Conservation (phyloP, 2,329 filamentous ascomycete genomes). For the Bertia moriformis region DNA sequence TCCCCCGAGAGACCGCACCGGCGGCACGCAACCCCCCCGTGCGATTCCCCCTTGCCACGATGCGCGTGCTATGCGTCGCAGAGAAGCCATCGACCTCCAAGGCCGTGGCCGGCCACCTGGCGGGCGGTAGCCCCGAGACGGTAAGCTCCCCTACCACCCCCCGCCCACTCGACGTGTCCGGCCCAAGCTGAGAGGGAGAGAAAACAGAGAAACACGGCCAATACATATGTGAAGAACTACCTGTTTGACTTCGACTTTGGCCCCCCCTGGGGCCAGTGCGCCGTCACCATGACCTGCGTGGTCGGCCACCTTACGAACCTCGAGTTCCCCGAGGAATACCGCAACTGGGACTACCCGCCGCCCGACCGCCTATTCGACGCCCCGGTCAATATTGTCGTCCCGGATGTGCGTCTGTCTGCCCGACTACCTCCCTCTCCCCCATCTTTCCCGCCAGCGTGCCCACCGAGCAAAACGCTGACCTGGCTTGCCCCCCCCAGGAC, state of each 20-base stretch:
- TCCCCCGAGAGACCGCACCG: no score
- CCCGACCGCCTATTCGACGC: conserved; percentile 72
- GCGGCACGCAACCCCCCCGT: no score
- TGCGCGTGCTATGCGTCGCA: conserved; percentile 52
- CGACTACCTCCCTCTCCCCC: not conserved
- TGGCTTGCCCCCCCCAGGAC: conserved; percentile 35
- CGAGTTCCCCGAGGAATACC: conserved; percentile 63
- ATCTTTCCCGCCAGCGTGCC: not conserved
- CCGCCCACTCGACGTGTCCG: conserved; percentile 2
- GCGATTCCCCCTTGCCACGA: no score
- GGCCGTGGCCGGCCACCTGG: conserved; percentile 78
- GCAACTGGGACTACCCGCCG: conserved; percentile 67
- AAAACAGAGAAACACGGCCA: conserved; percentile 36
- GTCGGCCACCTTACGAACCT: conserved; percentile 71
- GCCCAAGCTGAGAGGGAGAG: conserved; percentile 3
- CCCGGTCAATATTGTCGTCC: conserved; percentile 53
- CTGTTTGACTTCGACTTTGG: conserved; percentile 81
- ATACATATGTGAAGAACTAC: conserved; percentile 88
- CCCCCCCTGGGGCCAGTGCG: conserved; percentile 62
- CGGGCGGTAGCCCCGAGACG: conserved; percentile 57
- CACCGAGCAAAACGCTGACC: not conserved
- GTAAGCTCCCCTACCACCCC: conserved; percentile 40
- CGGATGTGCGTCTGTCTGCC: conserved; percentile 46
- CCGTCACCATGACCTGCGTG: conserved; percentile 87
- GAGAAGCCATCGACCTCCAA: conserved; percentile 92